phyloP scores from a whole-genome alignment of 306 rosid genomes.

The Glycine latifolia region DNA sequence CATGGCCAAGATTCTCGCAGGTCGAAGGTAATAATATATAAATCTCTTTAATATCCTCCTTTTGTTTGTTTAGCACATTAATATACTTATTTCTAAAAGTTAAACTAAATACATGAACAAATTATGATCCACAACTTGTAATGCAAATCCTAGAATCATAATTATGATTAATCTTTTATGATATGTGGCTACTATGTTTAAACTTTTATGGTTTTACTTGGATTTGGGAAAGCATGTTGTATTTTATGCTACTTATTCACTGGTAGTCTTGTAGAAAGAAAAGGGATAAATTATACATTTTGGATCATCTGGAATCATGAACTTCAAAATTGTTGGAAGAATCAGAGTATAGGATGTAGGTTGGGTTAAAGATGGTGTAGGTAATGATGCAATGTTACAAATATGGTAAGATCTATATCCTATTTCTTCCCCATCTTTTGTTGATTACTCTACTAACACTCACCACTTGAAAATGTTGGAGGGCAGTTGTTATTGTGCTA shows the following conservation, averaged over 20 bases:
- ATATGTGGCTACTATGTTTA: background rate
- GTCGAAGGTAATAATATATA: constrained; percentile 75
- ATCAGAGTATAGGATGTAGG: background rate
- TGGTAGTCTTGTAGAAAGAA: constrained; percentile 3
- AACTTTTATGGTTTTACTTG: background rate
- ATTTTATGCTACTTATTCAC: background rate
- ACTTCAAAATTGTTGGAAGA: constrained; percentile 5
- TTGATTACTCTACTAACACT: background rate
- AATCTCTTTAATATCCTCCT: constrained; percentile 17
- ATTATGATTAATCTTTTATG: constrained; percentile 36
- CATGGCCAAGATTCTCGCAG: constrained; percentile 98
- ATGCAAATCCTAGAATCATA: constrained; percentile 26
- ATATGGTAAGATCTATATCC: too few relatives aligned
- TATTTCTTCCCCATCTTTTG: too few relatives aligned
- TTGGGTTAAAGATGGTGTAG: background rate
- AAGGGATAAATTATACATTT: constrained; percentile 2
- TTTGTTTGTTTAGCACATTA: constrained; percentile 33
- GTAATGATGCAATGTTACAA: background rate
- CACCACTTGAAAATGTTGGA: background rate
- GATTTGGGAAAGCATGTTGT: background rate
- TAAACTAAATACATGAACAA: background rate
- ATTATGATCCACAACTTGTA: constrained; percentile 15
- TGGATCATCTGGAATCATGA: constrained; percentile 21
- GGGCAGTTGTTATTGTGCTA: background rate
- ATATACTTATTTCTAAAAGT: constrained; percentile 16